Conservation (phyloP, 805 yeast species). For the Lachancea waltii region DNA sequence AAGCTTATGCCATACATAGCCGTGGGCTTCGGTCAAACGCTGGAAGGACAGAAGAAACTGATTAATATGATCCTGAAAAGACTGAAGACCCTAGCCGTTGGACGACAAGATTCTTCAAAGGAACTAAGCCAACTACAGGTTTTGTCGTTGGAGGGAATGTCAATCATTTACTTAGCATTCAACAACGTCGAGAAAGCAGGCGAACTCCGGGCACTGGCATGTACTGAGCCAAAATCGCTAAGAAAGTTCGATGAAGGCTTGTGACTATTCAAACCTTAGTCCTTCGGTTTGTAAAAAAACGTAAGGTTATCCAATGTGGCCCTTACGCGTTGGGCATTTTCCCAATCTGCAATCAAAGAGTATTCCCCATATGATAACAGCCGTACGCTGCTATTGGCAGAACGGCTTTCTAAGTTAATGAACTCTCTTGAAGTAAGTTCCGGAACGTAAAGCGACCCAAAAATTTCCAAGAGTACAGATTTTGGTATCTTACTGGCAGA, state of each 20-base stretch:
- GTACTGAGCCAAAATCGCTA: background rate
- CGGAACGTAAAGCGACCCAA: background rate
- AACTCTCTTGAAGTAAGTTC: background rate
- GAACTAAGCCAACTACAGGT: constrained; percentile 7
- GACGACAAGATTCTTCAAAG: background rate
- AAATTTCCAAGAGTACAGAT: background rate
- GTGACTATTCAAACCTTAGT: background rate
- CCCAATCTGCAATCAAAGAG: constrained; percentile 11
- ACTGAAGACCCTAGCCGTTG: constrained; percentile 9
- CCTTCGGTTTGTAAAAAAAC: background rate
- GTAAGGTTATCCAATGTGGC: constrained; percentile 2
- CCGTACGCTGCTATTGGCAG: background rate
- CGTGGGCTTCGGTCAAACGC: constrained; percentile 4
- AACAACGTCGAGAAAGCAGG: constrained; percentile 4
- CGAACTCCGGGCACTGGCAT: background rate
- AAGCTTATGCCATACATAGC: constrained; percentile 15
- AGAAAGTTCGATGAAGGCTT: background rate
- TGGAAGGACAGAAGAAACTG: constrained; percentile 6
- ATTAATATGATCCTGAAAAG: constrained; percentile 15
- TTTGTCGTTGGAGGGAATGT: constrained; percentile 16
- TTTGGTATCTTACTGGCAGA: background rate
- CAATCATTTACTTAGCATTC: constrained; percentile 18
- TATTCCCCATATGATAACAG: constrained; percentile 1
- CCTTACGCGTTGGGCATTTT: constrained; percentile 9
- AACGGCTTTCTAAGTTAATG: background rate